A percentile compares a stretch with the other conserved stretches of the same genome.
These are phyloP conservation scores for Helichrysum umbraculigerum DNA, from an alignment of 129 eudicot species.

Conservation along the genomic window DNA sequence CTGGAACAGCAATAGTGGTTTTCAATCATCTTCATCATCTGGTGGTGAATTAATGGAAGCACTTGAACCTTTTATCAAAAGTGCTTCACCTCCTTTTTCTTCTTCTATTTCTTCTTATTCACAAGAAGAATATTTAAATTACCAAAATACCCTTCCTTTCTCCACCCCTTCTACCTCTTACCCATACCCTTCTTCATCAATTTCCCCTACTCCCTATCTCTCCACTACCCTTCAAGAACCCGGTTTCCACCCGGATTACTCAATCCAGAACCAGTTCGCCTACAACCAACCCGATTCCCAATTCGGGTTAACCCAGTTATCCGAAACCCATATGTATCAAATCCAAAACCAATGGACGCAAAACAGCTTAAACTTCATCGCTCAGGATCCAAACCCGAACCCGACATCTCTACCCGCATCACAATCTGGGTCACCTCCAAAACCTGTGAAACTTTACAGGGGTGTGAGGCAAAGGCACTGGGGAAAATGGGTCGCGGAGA, in stretches of 20 bases:
- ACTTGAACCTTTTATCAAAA: slow-evolving; percentile 76
- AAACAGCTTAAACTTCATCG: slow-evolving; percentile 34
- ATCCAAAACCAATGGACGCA: slow-evolving; percentile 32
- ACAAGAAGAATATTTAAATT: slow-evolving; percentile 11
- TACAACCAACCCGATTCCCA: slow-evolving; percentile 34
- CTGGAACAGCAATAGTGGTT: slow-evolving; percentile 40
- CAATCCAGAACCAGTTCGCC: slow-evolving; percentile 29
- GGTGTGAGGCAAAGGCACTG: slow-evolving; percentile 94
- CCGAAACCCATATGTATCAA: slow-evolving; percentile 51
- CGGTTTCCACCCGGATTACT: slow-evolving; percentile 46
- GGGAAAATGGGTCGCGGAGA: slow-evolving; percentile 97
- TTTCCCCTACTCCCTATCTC: slow-evolving; percentile 11
- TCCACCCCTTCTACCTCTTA: slow-evolving; percentile 32
- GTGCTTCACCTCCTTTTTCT: slow-evolving; percentile 44
- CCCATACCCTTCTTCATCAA: slow-evolving; percentile 33
- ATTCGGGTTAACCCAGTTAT: slow-evolving; percentile 45
- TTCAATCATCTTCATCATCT: slow-evolving; percentile 31
- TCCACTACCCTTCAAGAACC: slow-evolving; percentile 28
- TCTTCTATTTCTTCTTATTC: slow-evolving; percentile 15
- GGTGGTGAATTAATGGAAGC: slow-evolving; percentile 77
- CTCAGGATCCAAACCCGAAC: slow-evolving; percentile 36
- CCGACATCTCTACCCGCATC: slow-evolving; percentile 20
- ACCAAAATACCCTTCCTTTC: slow-evolving; percentile 35
- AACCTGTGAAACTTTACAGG: slow-evolving; percentile 70
- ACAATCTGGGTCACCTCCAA: slow-evolving; percentile 49